A percentile compares a stretch with the other conserved stretches of the same genome.
Evolutionary conservation across 768 basidiomycete genomes (phyloP).

Genomic region (Hysterangium stoloniferum): DNA sequence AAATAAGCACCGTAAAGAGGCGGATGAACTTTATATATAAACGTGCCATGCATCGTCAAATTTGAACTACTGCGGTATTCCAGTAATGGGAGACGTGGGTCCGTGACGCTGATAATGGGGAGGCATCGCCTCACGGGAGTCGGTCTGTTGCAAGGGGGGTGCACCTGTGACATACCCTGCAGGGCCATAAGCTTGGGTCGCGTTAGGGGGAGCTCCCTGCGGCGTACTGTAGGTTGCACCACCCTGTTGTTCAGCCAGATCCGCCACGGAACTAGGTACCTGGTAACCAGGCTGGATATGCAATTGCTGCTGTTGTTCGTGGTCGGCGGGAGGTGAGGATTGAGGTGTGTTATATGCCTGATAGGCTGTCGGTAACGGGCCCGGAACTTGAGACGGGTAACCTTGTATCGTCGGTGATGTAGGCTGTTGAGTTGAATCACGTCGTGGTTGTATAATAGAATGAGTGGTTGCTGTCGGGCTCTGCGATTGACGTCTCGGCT

Average conservation of each 20-base stretch:
- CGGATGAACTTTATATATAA: no score
- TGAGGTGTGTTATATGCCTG: not conserved
- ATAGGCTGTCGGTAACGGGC: not conserved
- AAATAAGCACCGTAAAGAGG: no score
- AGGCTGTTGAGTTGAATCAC: not conserved
- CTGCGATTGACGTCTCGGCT: not conserved
- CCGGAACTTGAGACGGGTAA: not conserved
- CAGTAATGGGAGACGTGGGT: no score
- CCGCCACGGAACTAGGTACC: not conserved
- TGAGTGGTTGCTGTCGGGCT: not conserved
- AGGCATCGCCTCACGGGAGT: not conserved
- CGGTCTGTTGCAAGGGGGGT: not conserved
- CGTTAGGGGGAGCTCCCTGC: not conserved
- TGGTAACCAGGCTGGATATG: slow-evolving; percentile 5
- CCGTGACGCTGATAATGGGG: not conserved
- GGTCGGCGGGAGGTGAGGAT: not conserved
- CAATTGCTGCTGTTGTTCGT: not conserved
- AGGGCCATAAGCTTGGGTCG: not conserved
- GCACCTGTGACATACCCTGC: not conserved
- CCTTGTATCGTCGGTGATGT: not conserved
- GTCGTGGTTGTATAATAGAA: not conserved
- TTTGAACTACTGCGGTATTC: no score
- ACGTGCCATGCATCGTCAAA: no score
- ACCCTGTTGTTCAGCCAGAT: not conserved
- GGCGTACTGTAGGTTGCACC: not conserved